A percentile compares a stretch with the other conserved stretches of the same genome.
Evolutionary conservation across 1,139 yeast genomes (phyloP).

Genomic region (Nadsonia starkeyi-henricii): DNA sequence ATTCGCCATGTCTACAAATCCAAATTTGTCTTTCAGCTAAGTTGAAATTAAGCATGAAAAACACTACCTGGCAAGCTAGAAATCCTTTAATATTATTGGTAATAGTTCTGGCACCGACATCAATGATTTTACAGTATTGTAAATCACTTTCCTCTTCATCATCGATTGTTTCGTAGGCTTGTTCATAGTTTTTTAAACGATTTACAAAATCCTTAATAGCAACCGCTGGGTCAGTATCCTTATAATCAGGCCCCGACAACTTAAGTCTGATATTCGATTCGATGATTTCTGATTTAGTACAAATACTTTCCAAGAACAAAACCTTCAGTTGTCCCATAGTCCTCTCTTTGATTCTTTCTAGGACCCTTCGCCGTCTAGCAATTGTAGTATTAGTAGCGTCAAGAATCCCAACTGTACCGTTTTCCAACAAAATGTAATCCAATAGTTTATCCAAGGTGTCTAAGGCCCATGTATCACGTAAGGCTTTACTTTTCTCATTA

Average conservation of each 20-base stretch:
- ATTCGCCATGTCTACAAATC: constrained; percentile 92
- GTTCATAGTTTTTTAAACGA: constrained; percentile 69
- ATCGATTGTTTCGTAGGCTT: constrained; percentile 81
- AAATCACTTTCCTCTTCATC: constrained; percentile 51
- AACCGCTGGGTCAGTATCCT: constrained; percentile 64
- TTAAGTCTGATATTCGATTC: constrained; percentile 75
- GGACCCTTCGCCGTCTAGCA: constrained; percentile 51
- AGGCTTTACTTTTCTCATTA: constrained; percentile 45
- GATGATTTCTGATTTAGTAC: constrained; percentile 64
- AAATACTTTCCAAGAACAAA: constrained; percentile 72
- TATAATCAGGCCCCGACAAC: constrained; percentile 87
- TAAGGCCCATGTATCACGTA: constrained; percentile 93
- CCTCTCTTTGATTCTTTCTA: constrained; percentile 56
- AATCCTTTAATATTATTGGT: constrained; percentile 87
- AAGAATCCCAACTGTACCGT: constrained; percentile 86
- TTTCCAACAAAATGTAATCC: constrained; percentile 64
- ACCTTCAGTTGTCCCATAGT: constrained; percentile 67
- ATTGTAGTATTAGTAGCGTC: constrained; percentile 88
- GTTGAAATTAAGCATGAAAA: constrained; percentile 80
- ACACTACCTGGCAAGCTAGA: constrained; percentile 84
- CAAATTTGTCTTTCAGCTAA: constrained; percentile 84
- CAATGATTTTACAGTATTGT: constrained; percentile 80
- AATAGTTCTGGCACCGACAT: constrained; percentile 87
- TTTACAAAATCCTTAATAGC: constrained; percentile 76
- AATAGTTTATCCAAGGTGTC: constrained; percentile 78